A percentile compares a stretch with the other conserved stretches of the same genome.
Conservation (phyloP, 495 filamentous ascomycete species). For the Stereocaulon alpinum region DNA sequence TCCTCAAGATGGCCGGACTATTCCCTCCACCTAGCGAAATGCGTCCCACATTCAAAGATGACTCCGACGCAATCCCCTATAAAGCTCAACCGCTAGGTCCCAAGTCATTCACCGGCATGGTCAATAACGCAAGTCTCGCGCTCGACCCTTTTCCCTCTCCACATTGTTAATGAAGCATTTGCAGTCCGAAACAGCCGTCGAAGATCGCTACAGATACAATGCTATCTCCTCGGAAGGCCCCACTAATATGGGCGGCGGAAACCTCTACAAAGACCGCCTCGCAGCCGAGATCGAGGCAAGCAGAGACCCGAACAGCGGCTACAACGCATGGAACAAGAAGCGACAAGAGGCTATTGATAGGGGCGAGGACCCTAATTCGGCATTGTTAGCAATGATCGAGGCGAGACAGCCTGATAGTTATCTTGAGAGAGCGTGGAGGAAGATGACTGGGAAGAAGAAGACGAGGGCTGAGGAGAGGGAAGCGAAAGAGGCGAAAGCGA, state of each 20-base stretch:
- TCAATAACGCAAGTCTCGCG: neutral
- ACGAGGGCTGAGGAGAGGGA: conserved; percentile 10
- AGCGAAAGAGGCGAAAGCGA: neutral
- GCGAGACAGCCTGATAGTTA: conserved; percentile 6
- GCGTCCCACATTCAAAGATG: neutral
- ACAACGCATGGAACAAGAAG: conserved; percentile 1
- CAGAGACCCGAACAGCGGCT: neutral
- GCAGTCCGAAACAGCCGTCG: neutral
- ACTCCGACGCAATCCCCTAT: neutral
- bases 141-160: neutral
- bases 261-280: conserved; percentile 4
- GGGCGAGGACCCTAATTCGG: conserved; percentile 12
- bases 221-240: neutral
- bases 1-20: neutral
- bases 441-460: conserved; percentile 13
- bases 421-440: conserved; percentile 12
- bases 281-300: neutral
- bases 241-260: neutral
- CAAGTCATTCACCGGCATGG: conserved; percentile 2
- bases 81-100: neutral
- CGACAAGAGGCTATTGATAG: conserved; percentile 8
- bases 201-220: neutral
- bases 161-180: neutral
- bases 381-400: conserved; percentile 4
- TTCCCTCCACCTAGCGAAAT: neutral